Evolutionary conservation across 2,329 filamentous ascomycete species (phyloP).

Genomic region (Fusarium clavum): DNA sequence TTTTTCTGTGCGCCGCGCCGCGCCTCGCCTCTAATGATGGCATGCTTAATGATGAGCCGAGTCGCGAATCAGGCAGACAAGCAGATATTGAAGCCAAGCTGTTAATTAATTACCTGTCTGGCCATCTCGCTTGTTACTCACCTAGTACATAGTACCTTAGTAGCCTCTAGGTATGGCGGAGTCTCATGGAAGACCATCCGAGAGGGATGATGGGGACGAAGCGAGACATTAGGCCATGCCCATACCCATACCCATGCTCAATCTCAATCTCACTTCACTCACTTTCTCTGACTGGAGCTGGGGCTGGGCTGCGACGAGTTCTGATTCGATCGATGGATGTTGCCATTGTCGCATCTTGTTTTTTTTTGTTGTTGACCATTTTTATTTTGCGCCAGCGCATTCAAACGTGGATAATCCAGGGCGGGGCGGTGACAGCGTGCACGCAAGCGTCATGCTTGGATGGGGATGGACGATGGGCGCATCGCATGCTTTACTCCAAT

Average conservation of each 20-base stretch:
- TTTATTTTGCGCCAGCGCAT: constrained; percentile 47
- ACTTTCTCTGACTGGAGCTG: background rate
- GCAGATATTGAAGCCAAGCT: constrained; percentile 11
- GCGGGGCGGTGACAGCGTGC: constrained; percentile 48
- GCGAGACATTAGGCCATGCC: constrained; percentile 24
- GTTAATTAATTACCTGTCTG: constrained; percentile 18
- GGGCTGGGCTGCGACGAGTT: constrained; percentile 43
- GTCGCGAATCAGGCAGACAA: constrained; percentile 29
- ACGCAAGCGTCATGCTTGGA: constrained; percentile 48
- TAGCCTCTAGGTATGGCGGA: constrained; percentile 17
- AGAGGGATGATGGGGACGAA: constrained; percentile 6
- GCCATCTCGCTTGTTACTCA: constrained; percentile 34
- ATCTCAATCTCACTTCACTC: constrained; percentile 8
- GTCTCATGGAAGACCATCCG: constrained; percentile 13
- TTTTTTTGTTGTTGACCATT: constrained; percentile 44
- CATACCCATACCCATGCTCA: constrained; percentile 2
- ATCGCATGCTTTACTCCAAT: constrained; percentile 42
- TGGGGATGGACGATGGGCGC: constrained; percentile 43
- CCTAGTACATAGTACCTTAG: background rate
- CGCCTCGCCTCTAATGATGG: constrained; percentile 24
- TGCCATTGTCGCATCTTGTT: constrained; percentile 45
- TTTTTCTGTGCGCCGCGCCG: constrained; percentile 34
- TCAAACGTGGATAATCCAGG: constrained; percentile 42
- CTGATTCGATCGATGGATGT: constrained; percentile 42
- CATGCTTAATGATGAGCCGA: constrained; percentile 28